These are phyloP conservation scores for Neoboletus brunneissimus DNA, from an alignment of 768 basidiomycete genomes.

Conservation along the genomic window DNA sequence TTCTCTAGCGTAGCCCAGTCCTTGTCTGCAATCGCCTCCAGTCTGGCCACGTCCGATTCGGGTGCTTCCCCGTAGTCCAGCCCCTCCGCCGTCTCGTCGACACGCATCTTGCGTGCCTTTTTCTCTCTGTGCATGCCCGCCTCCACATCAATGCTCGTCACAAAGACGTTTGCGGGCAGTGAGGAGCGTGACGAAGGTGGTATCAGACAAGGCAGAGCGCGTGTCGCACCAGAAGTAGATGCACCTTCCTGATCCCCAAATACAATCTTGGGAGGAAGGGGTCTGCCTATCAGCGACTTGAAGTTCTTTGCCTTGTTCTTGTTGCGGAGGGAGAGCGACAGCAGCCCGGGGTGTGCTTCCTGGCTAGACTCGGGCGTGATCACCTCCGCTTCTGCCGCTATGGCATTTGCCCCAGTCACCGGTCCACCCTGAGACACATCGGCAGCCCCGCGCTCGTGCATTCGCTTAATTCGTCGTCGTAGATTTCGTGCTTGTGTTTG, in stretches of 20 bases:
- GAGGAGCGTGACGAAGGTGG: conserved; percentile 62
- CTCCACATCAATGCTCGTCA: conserved; percentile 72
- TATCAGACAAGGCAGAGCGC: conserved; percentile 39
- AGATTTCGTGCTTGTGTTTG: conserved; percentile 56
- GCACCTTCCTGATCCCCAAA: conserved; percentile 36
- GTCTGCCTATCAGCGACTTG: conserved; percentile 47
- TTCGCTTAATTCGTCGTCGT: conserved; percentile 50
- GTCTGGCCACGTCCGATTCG: neutral
- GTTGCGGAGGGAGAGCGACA: conserved; percentile 54
- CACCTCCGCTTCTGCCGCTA: too few relatives aligned
- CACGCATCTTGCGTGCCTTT: conserved; percentile 34
- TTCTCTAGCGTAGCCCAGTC: conserved; percentile 20
- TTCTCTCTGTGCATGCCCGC: conserved; percentile 36
- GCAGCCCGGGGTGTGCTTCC: conserved; percentile 26
- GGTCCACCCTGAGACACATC: conserved; percentile 24
- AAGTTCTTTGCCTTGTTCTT: conserved; percentile 76
- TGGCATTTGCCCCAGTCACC: conserved; percentile 41
- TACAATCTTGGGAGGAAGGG: conserved; percentile 50
- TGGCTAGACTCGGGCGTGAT: too few relatives aligned
- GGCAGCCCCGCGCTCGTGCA: conserved; percentile 25
- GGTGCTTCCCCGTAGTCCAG: conserved; percentile 11
- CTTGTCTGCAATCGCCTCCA: conserved; percentile 14
- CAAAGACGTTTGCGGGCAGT: conserved; percentile 62
- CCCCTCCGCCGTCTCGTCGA: conserved; percentile 31
- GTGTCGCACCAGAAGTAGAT: neutral